phyloP scores from a whole-genome alignment of 257 asterid species.

The Handroanthus guayacan region DNA sequence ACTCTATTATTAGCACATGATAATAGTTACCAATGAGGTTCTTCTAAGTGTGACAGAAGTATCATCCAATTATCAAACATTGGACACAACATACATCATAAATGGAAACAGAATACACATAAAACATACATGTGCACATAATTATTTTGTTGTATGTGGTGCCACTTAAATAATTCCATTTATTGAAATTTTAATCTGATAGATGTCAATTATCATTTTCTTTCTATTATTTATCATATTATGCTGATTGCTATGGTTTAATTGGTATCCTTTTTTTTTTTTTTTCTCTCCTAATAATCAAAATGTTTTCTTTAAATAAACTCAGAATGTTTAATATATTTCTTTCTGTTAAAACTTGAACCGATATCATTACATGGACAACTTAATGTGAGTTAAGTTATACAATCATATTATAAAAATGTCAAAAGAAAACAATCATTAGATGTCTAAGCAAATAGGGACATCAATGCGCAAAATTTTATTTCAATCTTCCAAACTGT shows the following conservation, averaged over 20 bases:
- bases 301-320: too few species aligned
- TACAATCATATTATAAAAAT: background rate
- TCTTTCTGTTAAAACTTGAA: background rate
- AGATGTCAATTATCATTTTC: background rate
- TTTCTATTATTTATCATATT: background rate
- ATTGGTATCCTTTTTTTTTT: background rate
- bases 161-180: background rate
- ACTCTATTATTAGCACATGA: slow-evolving; percentile 52
- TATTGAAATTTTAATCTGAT: background rate
- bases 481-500: background rate
- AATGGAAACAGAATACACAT: background rate
- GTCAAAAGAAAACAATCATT: background rate
- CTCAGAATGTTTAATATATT: background rate
- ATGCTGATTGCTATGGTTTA: background rate
- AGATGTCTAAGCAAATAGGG: background rate
- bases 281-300: too few species aligned
- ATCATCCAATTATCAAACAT: background rate
- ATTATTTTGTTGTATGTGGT: background rate
- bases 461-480: background rate
- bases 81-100: background rate
- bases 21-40: slow-evolving; percentile 29
- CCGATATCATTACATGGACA: background rate
- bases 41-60: slow-evolving; percentile 1
- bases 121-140: background rate
- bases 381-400: background rate